phyloP scores from a whole-genome alignment of 805 yeast genomes.

The Ogataea kodamae region DNA sequence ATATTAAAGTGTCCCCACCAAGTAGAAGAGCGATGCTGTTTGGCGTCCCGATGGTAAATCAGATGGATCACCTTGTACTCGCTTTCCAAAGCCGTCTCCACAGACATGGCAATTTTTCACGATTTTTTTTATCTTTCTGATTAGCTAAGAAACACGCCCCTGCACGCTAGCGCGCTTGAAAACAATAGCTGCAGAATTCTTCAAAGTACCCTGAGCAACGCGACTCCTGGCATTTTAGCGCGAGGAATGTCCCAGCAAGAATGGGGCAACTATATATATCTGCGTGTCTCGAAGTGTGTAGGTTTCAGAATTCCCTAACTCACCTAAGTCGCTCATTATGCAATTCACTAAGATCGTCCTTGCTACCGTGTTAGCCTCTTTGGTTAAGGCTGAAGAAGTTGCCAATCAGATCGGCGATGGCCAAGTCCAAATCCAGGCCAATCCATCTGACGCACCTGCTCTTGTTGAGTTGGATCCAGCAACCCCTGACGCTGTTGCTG shows the following conservation, averaged over 20 bases:
- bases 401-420: slow-evolving; percentile 25
- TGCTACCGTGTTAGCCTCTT: slow-evolving; percentile 7
- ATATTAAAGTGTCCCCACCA: slow-evolving; percentile 79
- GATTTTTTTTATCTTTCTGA: slow-evolving; percentile 1
- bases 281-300: not conserved
- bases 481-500: slow-evolving; percentile 2
- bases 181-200: slow-evolving; percentile 3
- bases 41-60: slow-evolving; percentile 65
- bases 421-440: slow-evolving; percentile 19
- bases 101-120: slow-evolving; percentile 1
- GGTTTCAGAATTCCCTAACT: slow-evolving; percentile 2
- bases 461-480: not conserved
- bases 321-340: slow-evolving; percentile 22
- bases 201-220: not conserved
- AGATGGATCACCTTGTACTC: slow-evolving; percentile 63
- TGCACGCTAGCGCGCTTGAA: too few species aligned
- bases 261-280: slow-evolving; percentile 5
- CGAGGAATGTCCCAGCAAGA: slow-evolving; percentile 7
- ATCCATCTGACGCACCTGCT: slow-evolving; percentile 4
- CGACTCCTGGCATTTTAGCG: slow-evolving; percentile 8
- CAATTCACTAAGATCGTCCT: slow-evolving; percentile 22
- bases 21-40: slow-evolving; percentile 66
- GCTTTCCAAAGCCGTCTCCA: slow-evolving; percentile 23
- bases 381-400: slow-evolving; percentile 14
- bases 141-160: slow-evolving; percentile 11